phyloP scores from a whole-genome alignment of 176 grass and related monocot species.

The Triticum urartu region DNA sequence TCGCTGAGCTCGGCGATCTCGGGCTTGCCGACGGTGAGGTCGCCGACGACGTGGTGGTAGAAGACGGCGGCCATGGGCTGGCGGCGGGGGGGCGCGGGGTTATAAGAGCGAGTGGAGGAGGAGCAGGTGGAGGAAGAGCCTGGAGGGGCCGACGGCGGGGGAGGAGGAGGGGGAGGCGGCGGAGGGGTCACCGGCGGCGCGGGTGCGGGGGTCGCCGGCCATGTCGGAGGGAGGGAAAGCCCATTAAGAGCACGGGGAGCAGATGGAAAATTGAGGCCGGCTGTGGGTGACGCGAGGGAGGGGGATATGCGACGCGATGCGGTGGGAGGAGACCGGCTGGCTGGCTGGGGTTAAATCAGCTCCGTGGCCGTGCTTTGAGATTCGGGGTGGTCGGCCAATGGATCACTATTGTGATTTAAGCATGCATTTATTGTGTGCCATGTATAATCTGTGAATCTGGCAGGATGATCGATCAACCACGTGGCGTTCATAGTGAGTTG shows the following conservation, averaged over 20 bases:
- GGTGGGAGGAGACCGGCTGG: neutral
- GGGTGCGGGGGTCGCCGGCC: slow-evolving; percentile 45
- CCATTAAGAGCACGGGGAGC: slow-evolving; percentile 48
- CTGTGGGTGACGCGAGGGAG: neutral
- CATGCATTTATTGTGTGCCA: neutral
- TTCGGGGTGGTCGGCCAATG: neutral
- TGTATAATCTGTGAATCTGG: no score
- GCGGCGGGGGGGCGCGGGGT: neutral
- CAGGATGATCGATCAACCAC: no score
- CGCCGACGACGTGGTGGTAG: slow-evolving; percentile 91
- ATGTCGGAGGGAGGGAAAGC: slow-evolving; percentile 51
- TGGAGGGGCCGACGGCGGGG: slow-evolving; percentile 39
- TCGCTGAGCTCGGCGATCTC: slow-evolving; percentile 69
- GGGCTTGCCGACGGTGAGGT: slow-evolving; percentile 86
- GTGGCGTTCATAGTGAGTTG: no score
- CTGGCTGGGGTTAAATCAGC: neutral
- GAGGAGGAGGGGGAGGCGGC: neutral
- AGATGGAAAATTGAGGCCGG: neutral
- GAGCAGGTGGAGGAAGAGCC: slow-evolving; percentile 73
- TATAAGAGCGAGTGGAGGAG: slow-evolving; percentile 91
- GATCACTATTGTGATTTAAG: neutral
- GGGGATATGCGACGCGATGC: neutral
- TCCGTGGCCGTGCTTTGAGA: neutral
- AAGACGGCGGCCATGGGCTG: slow-evolving; percentile 67
- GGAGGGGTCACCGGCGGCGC: slow-evolving; percentile 40